phyloP scores from a whole-genome alignment of 768 basidiomycete species.

The Trametes cinnabarina region DNA sequence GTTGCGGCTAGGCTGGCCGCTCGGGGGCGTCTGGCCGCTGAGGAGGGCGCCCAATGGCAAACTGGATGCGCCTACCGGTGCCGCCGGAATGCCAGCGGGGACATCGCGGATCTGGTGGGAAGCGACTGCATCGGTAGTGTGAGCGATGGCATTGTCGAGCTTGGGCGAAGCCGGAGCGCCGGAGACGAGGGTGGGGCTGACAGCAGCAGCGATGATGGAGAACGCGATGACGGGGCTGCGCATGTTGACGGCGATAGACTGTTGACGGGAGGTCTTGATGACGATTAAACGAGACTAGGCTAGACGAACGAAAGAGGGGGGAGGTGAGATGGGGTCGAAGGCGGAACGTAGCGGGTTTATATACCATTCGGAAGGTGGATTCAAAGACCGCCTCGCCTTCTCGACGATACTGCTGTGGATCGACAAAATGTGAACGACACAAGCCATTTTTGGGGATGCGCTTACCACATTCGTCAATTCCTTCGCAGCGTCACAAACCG shows the following conservation, averaged over 20 bases:
- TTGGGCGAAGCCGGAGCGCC: constrained; percentile 28
- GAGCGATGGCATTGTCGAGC: constrained; percentile 15
- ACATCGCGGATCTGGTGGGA: constrained; percentile 3
- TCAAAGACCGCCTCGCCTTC: constrained; percentile 30
- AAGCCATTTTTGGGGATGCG: constrained; percentile 1
- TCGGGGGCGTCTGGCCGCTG: not conserved
- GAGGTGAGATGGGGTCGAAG: constrained; percentile 12
- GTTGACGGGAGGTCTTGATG: constrained; percentile 18
- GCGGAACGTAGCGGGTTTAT: constrained; percentile 10
- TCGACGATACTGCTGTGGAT: constrained; percentile 13
- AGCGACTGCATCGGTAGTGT: constrained; percentile 1
- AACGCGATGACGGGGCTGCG: constrained; percentile 34
- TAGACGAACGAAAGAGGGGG: constrained; percentile 22
- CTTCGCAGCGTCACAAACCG: too few relatives aligned
- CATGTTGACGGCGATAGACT: constrained; percentile 24
- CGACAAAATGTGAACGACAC: constrained; percentile 10
- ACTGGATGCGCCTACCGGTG: not conserved
- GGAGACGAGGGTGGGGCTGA: constrained; percentile 30
- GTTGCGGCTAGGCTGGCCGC: not conserved
- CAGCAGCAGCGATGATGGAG: constrained; percentile 29
- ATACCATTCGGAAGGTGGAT: constrained; percentile 15
- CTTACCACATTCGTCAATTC: not conserved
- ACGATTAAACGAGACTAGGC: constrained; percentile 27
- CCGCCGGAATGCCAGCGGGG: not conserved
- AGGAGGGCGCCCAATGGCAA: not conserved